phyloP scores from a whole-genome alignment of 805 yeast species.

The Zygosaccharomyces kombuchaensis region DNA sequence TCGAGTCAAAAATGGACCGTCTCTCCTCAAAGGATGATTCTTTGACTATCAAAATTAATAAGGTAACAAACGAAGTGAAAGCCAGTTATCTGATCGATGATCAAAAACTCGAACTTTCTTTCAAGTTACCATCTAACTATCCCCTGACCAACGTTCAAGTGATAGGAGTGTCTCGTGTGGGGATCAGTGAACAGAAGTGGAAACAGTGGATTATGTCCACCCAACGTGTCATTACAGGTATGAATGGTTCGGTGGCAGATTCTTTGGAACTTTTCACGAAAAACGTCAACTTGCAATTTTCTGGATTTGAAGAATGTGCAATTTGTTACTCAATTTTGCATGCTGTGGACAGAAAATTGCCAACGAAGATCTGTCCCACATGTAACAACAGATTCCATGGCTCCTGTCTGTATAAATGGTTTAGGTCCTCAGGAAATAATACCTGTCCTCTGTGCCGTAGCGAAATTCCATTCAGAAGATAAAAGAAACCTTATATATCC shows the following conservation, averaged over 20 bases:
- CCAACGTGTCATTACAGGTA: constrained; percentile 71
- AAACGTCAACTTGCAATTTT: constrained; percentile 79
- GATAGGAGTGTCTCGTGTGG: constrained; percentile 73
- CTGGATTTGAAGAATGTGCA: constrained; percentile 95
- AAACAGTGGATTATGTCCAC: constrained; percentile 92
- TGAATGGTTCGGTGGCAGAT: constrained; percentile 58
- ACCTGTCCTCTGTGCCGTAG: constrained; percentile 92
- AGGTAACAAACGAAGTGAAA: constrained; percentile 60
- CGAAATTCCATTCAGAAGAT: constrained; percentile 33
- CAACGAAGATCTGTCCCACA: constrained; percentile 81
- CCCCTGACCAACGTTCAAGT: constrained; percentile 76
- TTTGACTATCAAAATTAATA: constrained; percentile 56
- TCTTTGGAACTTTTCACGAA: constrained; percentile 42
- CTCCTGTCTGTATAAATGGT: constrained; percentile 96
- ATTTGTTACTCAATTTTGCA: constrained; percentile 91
- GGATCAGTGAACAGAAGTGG: constrained; percentile 91
- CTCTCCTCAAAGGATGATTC: constrained; percentile 38
- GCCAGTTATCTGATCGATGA: constrained; percentile 79
- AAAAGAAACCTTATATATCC: constrained; percentile 9
- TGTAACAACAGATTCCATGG: constrained; percentile 94
- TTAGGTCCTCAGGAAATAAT: constrained; percentile 85
- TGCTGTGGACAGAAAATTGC: constrained; percentile 79
- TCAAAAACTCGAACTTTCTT: constrained; percentile 73
- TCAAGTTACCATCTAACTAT: constrained; percentile 66
- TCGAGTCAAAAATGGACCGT: constrained; percentile 39